phyloP scores from a whole-genome alignment of 768 basidiomycete species.

The Termitomyces sp. region DNA sequence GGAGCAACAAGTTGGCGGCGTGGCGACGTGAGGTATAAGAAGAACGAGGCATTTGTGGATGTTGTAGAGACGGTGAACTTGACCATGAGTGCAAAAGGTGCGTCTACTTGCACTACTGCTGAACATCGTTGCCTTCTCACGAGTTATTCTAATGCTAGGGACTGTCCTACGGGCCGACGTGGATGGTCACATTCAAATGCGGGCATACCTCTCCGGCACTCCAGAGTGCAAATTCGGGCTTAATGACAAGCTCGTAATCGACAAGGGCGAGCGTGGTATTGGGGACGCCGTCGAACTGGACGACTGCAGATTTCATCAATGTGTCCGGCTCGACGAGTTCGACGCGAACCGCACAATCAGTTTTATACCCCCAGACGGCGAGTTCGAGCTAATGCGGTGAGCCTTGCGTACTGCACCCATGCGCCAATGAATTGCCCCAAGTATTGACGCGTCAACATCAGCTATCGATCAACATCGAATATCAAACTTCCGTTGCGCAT shows the following conservation, averaged over 20 bases:
- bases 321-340: conserved; percentile 92
- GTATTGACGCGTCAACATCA: conserved; percentile 25
- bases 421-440: neutral
- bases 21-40: conserved; percentile 96
- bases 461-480: conserved; percentile 94
- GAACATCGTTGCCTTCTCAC: neutral
- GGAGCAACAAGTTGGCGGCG: conserved; percentile 95
- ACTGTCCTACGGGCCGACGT: conserved; percentile 93
- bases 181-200: conserved; percentile 97
- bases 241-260: conserved; percentile 97
- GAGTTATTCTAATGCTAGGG: conserved; percentile 52
- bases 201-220: conserved; percentile 93
- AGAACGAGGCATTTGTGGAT: conserved; percentile 99
- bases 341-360: conserved; percentile 92
- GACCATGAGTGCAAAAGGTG: conserved; percentile 96
- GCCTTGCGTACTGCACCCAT: conserved; percentile 18
- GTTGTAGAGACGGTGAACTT: conserved; percentile 96
- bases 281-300: conserved; percentile 91
- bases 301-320: conserved; percentile 98
- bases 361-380: conserved; percentile 97
- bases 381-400: conserved; percentile 96
- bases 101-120: conserved; percentile 13
- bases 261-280: conserved; percentile 68
- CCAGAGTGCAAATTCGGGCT: conserved; percentile 99
- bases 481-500: conserved; percentile 91